A percentile compares a stretch with the other conserved stretches of the same genome.
Evolutionary conservation across 2,329 filamentous ascomycete species (phyloP).

Genomic region (Aspergillus sp.): DNA sequence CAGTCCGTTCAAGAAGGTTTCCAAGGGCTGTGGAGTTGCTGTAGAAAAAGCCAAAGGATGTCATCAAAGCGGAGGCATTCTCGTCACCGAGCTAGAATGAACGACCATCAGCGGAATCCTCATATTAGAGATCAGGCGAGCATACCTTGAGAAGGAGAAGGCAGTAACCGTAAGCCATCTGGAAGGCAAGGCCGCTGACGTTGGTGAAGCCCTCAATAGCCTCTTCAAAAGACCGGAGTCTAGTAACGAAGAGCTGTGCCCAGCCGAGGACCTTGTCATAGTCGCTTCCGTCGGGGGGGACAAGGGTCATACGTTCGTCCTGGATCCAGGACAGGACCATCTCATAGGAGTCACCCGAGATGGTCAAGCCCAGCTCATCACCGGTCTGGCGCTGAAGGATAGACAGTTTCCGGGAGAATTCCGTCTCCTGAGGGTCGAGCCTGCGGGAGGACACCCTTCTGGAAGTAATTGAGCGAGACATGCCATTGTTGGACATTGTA

Average conservation of each 20-base stretch:
- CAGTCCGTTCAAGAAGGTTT: constrained; percentile 50
- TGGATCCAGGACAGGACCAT: constrained; percentile 36
- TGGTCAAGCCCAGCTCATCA: constrained; percentile 14
- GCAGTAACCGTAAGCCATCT: constrained; percentile 53
- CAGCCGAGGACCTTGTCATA: constrained; percentile 46
- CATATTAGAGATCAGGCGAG: neutral
- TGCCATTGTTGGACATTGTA: constrained; percentile 10
- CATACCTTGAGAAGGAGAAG: constrained; percentile 52
- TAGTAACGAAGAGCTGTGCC: constrained; percentile 43
- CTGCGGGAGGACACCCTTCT: constrained; percentile 14
- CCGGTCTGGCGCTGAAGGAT: constrained; percentile 18
- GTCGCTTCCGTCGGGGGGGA: constrained; percentile 44
- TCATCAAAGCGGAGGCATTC: constrained; percentile 52
- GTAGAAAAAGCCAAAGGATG: constrained; percentile 56
- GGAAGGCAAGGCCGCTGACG: constrained; percentile 45
- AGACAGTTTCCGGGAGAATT: constrained; percentile 18
- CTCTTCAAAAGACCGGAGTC: constrained; percentile 40
- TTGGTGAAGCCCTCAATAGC: constrained; percentile 40
- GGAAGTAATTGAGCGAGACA: constrained; percentile 11
- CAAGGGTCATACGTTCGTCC: constrained; percentile 39
- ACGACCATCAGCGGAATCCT: neutral
- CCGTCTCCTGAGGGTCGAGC: constrained; percentile 9
- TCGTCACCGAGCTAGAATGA: constrained; percentile 48
- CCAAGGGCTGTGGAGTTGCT: constrained; percentile 46
- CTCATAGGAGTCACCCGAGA: constrained; percentile 14